These are phyloP conservation scores for Carex myosuroides DNA, from an alignment of 176 grass and related monocot species.

Conservation along the genomic window DNA sequence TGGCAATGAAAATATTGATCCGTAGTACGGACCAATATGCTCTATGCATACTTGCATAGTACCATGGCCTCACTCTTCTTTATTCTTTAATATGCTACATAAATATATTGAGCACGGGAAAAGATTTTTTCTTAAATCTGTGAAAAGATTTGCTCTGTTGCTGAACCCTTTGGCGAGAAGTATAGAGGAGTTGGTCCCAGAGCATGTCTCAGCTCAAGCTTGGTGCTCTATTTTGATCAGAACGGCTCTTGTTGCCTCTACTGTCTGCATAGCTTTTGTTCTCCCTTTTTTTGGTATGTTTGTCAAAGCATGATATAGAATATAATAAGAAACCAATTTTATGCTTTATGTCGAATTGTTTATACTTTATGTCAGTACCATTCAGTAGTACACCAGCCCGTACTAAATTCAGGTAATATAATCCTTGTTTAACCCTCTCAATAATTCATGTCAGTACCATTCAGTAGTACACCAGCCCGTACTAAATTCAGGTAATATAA, in stretches of 20 bases:
- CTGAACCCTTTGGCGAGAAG: conserved; percentile 80
- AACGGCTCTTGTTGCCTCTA: conserved; percentile 62
- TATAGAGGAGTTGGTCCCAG: conserved; percentile 75
- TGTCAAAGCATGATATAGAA: background rate
- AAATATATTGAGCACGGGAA: background rate
- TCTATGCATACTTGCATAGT: no score
- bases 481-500: background rate
- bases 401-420: background rate
- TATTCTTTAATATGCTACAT: conserved; percentile 3
- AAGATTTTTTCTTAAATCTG: conserved; percentile 16
- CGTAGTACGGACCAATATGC: no score
- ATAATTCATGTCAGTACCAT: background rate
- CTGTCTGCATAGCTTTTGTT: conserved; percentile 78
- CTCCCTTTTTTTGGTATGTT: conserved; percentile 78
- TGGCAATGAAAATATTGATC: no score
- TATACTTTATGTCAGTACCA: background rate
- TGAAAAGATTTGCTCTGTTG: conserved; percentile 67
- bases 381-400: background rate
- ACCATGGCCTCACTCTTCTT: background rate
- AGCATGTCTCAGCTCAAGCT: conserved; percentile 40
- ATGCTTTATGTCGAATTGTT: background rate
- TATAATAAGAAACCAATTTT: background rate
- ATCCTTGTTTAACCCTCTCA: background rate
- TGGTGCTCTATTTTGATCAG: conserved; percentile 42
- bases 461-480: background rate